phyloP scores from a whole-genome alignment of 2,329 filamentous ascomycete genomes.

The Biscogniauxia mediterranea region DNA sequence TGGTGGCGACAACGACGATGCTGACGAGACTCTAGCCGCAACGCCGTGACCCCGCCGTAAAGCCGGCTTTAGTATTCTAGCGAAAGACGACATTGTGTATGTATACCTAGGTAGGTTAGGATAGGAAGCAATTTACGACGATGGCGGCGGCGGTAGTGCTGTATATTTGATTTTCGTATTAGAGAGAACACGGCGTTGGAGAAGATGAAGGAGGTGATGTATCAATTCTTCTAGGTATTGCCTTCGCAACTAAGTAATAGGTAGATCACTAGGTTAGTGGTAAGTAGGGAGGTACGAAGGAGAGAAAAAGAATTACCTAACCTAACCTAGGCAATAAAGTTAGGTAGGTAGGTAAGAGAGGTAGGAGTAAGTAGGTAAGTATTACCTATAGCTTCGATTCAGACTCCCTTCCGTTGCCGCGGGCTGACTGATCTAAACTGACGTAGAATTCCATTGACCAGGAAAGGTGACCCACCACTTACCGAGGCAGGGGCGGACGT shows the following conservation, averaged over 20 bases:
- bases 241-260: too few species aligned
- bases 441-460: not conserved
- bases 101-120: slow-evolving; percentile 6
- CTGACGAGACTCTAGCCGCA: slow-evolving; percentile 27
- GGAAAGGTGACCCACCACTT: slow-evolving; percentile 9
- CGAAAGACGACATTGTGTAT: slow-evolving; percentile 46
- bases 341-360: not conserved
- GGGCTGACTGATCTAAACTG: not conserved
- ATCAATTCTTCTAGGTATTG: too few species aligned
- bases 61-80: slow-evolving; percentile 51
- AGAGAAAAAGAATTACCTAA: not conserved
- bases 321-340: too few species aligned
- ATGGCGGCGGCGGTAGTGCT: too few species aligned
- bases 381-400: too few species aligned
- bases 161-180: too few species aligned
- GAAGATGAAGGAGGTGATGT: too few species aligned
- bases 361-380: not conserved
- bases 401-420: too few species aligned
- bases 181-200: too few species aligned
- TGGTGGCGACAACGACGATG: slow-evolving; percentile 14
- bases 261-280: too few species aligned
- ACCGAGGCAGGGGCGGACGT: too few species aligned
- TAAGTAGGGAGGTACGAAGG: not conserved
- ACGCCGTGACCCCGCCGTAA: slow-evolving; percentile 44
- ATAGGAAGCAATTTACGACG: not conserved